These are phyloP conservation scores for Trifolium fragiferum DNA, from an alignment of 306 rosid genomes.

Conservation along the genomic window DNA sequence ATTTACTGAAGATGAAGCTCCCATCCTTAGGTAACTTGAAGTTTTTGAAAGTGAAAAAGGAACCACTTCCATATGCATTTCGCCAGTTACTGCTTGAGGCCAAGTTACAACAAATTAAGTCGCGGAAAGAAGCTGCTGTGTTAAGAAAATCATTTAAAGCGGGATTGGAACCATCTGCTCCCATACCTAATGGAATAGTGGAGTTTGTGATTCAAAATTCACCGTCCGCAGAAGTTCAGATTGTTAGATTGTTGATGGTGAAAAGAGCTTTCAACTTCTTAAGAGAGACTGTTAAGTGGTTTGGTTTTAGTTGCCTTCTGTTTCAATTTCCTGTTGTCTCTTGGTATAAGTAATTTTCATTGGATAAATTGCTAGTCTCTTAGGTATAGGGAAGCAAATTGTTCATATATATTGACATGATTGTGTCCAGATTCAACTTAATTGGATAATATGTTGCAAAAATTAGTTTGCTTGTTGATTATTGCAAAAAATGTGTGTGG, in stretches of 20 bases:
- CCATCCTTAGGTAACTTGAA: no score
- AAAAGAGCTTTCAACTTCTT: background rate
- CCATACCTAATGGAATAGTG: conserved; percentile 19
- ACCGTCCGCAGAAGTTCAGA: conserved; percentile 13
- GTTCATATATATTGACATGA: no score
- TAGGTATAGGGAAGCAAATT: no score
- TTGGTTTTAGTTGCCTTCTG: background rate
- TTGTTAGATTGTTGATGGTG: background rate
- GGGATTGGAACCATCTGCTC: background rate
- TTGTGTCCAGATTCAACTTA: no score
- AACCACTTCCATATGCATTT: background rate
- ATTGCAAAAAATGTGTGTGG: no score
- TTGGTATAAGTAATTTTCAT: no score
- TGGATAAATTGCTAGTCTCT: background rate
- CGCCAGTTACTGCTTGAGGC: no score
- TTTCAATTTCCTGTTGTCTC: no score
- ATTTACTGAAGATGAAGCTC: no score
- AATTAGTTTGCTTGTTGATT: no score
- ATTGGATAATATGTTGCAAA: no score
- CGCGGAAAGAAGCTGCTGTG: background rate
- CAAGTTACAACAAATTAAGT: background rate
- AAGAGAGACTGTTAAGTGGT: background rate
- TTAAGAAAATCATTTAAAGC: background rate
- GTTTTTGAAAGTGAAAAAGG: no score
- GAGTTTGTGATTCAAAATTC: conserved; percentile 38